These are phyloP conservation scores for Phytophthora ramorum DNA, from an alignment of 352 stramenopile species.

Conservation along the genomic window DNA sequence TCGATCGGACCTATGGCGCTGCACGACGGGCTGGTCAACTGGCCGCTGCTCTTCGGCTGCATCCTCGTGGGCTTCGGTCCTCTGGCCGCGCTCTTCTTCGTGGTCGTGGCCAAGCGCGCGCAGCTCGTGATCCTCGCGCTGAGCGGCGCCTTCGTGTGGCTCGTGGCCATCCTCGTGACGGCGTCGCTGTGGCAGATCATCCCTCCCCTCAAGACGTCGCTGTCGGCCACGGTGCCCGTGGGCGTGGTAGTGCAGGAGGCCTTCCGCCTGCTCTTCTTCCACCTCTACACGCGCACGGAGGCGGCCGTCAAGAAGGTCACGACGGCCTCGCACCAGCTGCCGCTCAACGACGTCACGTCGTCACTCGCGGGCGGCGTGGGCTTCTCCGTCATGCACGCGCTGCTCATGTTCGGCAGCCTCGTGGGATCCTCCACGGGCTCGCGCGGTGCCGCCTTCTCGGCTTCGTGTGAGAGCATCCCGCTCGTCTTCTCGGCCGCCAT, in stretches of 20 bases:
- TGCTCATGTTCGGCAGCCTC: conserved; percentile 88
- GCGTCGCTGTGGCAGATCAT: conserved; percentile 83
- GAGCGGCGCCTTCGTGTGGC: conserved; percentile 83
- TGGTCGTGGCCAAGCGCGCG: conserved; percentile 78
- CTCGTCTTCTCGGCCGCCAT: conserved; percentile 74
- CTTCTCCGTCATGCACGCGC: conserved; percentile 83
- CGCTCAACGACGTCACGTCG: conserved; percentile 87
- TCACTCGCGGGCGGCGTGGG: conserved; percentile 80
- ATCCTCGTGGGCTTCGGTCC: conserved; percentile 83
- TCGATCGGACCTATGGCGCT: conserved; percentile 55
- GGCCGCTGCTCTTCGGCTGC: conserved; percentile 86
- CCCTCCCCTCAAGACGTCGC: conserved; percentile 71
- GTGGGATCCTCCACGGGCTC: conserved; percentile 69
- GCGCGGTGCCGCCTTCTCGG: conserved; percentile 76
- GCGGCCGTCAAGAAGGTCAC: conserved; percentile 78
- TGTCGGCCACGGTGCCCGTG: conserved; percentile 78
- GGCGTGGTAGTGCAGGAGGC: conserved; percentile 75
- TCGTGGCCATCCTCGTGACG: conserved; percentile 80
- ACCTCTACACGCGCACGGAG: conserved; percentile 81
- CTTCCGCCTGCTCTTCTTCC: conserved; percentile 77
- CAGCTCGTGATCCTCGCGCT: conserved; percentile 88
- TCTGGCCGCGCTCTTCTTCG: conserved; percentile 78
- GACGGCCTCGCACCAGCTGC: conserved; percentile 77
- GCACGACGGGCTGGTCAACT: conserved; percentile 78
- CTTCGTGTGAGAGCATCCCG: conserved; percentile 74